These are phyloP conservation scores for Floccularia luteovirens DNA, from an alignment of 768 basidiomycete genomes.

Conservation along the genomic window DNA sequence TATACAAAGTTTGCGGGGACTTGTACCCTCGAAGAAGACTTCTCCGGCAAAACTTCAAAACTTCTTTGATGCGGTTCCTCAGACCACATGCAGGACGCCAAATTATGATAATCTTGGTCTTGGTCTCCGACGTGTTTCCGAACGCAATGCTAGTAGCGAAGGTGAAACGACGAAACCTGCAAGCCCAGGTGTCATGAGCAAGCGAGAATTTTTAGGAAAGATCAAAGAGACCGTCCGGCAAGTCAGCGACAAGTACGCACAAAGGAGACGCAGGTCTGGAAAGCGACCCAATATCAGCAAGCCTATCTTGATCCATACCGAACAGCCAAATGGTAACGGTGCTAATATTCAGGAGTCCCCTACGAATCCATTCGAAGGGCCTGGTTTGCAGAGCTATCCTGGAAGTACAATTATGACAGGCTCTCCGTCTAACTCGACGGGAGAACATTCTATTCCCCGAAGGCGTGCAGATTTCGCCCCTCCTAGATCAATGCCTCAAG, in stretches of 20 bases:
- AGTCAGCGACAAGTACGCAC: slow-evolving; percentile 55
- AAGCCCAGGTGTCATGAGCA: slow-evolving; percentile 58
- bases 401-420: slow-evolving; percentile 43
- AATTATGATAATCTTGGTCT: slow-evolving; percentile 31
- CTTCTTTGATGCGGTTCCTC: not conserved
- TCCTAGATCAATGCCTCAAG: slow-evolving; percentile 39
- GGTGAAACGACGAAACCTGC: slow-evolving; percentile 17
- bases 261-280: slow-evolving; percentile 20
- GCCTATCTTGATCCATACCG: slow-evolving; percentile 35
- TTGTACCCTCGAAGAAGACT: slow-evolving; percentile 10
- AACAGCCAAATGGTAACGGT: slow-evolving; percentile 8
- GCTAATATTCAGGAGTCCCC: slow-evolving; percentile 20
- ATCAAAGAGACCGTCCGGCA: slow-evolving; percentile 58
- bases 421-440: slow-evolving; percentile 63
- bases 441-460: slow-evolving; percentile 56
- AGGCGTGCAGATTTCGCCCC: slow-evolving; percentile 63
- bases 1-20: slow-evolving; percentile 11
- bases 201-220: slow-evolving; percentile 59
- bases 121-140: slow-evolving; percentile 42
- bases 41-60: not conserved
- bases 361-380: slow-evolving; percentile 34
- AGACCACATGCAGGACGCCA: not conserved
- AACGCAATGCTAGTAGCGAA: slow-evolving; percentile 26
- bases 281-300: slow-evolving; percentile 49
- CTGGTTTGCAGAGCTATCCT: slow-evolving; percentile 27